Evolutionary conservation across 495 filamentous ascomycete species (phyloP), one percentile per base, ranked within the genome.

Genomic region (Acidiella bohemica): DNA sequence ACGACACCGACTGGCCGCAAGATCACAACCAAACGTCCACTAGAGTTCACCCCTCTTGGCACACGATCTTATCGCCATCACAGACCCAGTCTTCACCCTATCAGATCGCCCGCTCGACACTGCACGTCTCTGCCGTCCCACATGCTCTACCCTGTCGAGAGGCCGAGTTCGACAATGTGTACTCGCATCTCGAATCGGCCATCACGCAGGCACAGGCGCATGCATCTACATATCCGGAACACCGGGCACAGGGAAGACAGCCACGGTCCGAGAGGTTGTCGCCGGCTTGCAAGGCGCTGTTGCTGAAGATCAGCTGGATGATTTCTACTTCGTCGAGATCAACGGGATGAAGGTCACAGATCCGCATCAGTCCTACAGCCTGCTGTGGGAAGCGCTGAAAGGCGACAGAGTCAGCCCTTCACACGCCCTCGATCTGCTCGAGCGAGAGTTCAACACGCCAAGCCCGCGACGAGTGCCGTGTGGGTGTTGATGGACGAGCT

Each of bases 171-270:
- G 68, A 75, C 13, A 76, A 79, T 2, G 92, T 99, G 10, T 95
- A 95, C 55, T 78, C 80, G 2, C 83, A 95, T 56, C 80, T 99
- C 28, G 86, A 93, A 50, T 78, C 85, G 8, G 92, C 92, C 42
- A 96, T 99, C 57, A 80, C 81, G 87, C 92, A 43, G 92, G 87
- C 26, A 80, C 81, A 4, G 92, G 92, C 6, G 75, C 85, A 4
- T 99, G 92, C 58, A 94, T 99, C 55, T 99, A 99, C 63, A 96
- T 99, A 39, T 94, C 92, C n/a, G 92, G 92, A 27, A 95, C 87
- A 0, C 92, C 92, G 0, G 92, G 92, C n/a, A 99, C 92, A 0
- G 92, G 92, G 38, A 99, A 99, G 56, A 99, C 92, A 5, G 92
- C 92, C 19, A 99, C 92, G 0, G 88, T 99, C 7, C 81, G 92